A percentile compares a stretch with the other conserved stretches of the same genome.
These are phyloP conservation scores for Penicillium sp. DNA, from an alignment of 2,329 filamentous ascomycete species.

Conservation along the genomic window DNA sequence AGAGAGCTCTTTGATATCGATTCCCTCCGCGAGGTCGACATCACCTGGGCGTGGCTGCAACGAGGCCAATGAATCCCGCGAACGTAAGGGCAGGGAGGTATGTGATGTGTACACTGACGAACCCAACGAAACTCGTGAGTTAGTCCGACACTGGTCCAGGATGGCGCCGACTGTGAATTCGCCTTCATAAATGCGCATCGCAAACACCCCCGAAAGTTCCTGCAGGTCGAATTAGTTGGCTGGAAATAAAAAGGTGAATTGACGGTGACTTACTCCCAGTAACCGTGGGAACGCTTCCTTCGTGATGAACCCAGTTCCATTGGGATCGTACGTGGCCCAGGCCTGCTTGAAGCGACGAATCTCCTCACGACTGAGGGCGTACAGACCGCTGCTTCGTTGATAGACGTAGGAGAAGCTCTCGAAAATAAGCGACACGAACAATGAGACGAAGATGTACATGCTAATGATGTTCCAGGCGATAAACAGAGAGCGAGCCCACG, in stretches of 20 bases:
- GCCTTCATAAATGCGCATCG: constrained; percentile 93
- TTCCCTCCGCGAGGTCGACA: constrained; percentile 43
- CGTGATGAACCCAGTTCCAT: constrained; percentile 85
- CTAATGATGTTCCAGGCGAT: constrained; percentile 98
- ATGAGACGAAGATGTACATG: constrained; percentile 99
- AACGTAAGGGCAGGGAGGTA: constrained; percentile 20
- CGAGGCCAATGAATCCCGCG: constrained; percentile 15
- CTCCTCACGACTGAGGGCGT: constrained; percentile 86
- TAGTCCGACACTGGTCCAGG: constrained; percentile 74
- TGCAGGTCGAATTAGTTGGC: constrained; percentile 21
- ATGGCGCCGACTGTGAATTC: constrained; percentile 85
- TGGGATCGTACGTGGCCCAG: constrained; percentile 92
- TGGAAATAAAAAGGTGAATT: neutral
- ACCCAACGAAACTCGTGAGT: constrained; percentile 47
- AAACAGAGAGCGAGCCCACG: constrained; percentile 86
- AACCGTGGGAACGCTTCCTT: constrained; percentile 87
- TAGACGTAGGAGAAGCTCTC: constrained; percentile 99
- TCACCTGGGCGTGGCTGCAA: constrained; percentile 2
- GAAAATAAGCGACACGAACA: constrained; percentile 98
- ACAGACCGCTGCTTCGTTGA: constrained; percentile 89
- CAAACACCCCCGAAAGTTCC: constrained; percentile 90
- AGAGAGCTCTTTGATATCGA: constrained; percentile 76
- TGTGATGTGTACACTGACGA: constrained; percentile 9
- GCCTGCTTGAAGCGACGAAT: constrained; percentile 97
- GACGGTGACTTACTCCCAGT: constrained; percentile 62